Base-by-base conservation (phyloP, 1,284 basidiomycete species). In the Kwoniella shivajii region DNA sequence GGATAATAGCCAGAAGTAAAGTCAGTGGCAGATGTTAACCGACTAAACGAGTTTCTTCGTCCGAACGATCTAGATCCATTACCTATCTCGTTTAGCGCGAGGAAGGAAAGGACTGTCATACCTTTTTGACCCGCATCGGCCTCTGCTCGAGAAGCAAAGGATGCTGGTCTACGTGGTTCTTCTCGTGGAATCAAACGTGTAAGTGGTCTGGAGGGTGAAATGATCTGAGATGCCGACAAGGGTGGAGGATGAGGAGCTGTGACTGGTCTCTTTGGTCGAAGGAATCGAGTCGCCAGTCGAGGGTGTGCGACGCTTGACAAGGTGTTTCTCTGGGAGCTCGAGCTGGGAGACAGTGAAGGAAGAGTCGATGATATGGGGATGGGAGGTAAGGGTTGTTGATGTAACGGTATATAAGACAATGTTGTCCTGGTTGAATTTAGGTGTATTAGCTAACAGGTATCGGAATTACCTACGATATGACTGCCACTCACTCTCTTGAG, bases 371-470 rank as follows among this genome's bases (percentile, higher is more conserved):
- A 34, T 44, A 33, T 26, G 16, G 56, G 56, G 14, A 58, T 1
- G 11, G 60, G 60, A 3, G 60, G 60, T 10, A 61, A 45, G 24
- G 60, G 60, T 27, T 49, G 41, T 43, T 57, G 60, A 41, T 61
- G 56, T 6, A 61, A 34, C 4, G 60, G 60, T n/a, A 46, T 43
- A 22, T 33, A 27, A 24, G 45, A 45, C 20, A 45, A 44, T 4
- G 54, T 26, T 24, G 46, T 18, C 22, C 47, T 56, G n/a, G 29
- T 1, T 11, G 9, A 20, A 38, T 26, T 36, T 16, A 42, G 16
- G n/a, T 6, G 10, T 7, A 41, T 36, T 27, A 38, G 24, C 36
- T 31, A 18, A 7, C 7, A n/a, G n/a, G n/a, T n/a, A n/a, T 14
- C 26, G 11, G 14, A 22, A 24, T 9, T 31, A 16, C 14, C 10